Evolutionary conservation across 139 green algal species (phyloP), one percentile per base, ranked within the genome.

Genomic region (Pseudopediastrum boryanum): DNA sequence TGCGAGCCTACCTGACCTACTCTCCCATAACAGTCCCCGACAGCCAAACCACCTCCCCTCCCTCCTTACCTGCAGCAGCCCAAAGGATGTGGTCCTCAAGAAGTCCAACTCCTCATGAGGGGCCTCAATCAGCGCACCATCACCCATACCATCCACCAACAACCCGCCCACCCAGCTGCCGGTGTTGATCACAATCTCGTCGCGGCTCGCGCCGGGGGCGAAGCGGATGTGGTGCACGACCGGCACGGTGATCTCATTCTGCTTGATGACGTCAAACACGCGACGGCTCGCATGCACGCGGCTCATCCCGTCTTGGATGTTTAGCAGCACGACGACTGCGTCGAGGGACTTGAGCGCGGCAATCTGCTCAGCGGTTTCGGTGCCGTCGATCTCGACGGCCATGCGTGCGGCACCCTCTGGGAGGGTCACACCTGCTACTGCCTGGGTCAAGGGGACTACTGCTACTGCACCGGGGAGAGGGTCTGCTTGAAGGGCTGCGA

Each of bases 111-210:
- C 90, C 64, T 96, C 87, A 25, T 72, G 69, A 5, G 82, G 65
- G 21, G 87, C 90, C 83, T 98, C 92, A 2, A 99, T 87, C 59
- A 96, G 54, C 4, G 97, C 88, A 23, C 96, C 96, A 70, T 99
- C 96, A n/a, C 96, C 96, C 46, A 96, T 86, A 38, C 96, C 96
- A 75, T 99, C 96, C 84, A 96, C 92, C 77, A 99, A 90, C 78
- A 98, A 82, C 2, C 89, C 96, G 25, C 96, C 96, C 1, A 96
- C 85, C 80, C 93, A 85, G 3, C 85, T 87, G 25, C 54, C 95
- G 1, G 87, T 89, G 21, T 73, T 84, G 74, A 98, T 93, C 29
- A 96, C 89, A 9, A 97, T 81, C 74, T 95, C 88, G 58, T 97
- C 92, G 19, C 73, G 7, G 27, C 62, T 25, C 19, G 83, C 72